Evolutionary conservation across 805 yeast genomes (phyloP).

Genomic region (Scheffersomyces coipomensis): DNA sequence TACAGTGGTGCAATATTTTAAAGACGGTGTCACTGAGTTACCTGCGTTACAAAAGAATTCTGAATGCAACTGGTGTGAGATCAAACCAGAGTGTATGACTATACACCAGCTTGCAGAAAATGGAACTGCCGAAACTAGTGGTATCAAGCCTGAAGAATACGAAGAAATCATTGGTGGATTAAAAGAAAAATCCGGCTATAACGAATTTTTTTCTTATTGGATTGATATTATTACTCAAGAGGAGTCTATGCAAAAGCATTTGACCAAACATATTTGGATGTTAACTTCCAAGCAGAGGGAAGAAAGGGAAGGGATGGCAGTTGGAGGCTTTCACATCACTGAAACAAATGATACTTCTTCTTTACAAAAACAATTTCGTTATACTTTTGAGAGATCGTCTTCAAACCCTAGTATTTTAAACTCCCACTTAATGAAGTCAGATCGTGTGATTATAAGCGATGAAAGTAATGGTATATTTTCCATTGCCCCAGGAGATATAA

Average conservation of each 20-base stretch:
- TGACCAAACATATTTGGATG: slow-evolving; percentile 70
- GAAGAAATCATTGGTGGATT: slow-evolving; percentile 52
- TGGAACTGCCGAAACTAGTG: slow-evolving; percentile 56
- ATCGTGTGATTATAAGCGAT: slow-evolving; percentile 73
- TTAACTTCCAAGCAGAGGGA: slow-evolving; percentile 61
- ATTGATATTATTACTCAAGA: slow-evolving; percentile 71
- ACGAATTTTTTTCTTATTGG: slow-evolving; percentile 69
- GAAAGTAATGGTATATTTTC: slow-evolving; percentile 79
- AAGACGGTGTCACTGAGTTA: slow-evolving; percentile 46
- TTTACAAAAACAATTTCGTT: slow-evolving; percentile 32
- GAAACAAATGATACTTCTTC: slow-evolving; percentile 8
- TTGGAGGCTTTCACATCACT: slow-evolving; percentile 39
- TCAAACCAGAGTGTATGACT: slow-evolving; percentile 61
- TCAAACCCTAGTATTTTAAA: slow-evolving; percentile 15
- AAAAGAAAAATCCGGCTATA: slow-evolving; percentile 33
- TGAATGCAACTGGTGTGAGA: slow-evolving; percentile 61
- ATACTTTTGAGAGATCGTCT: slow-evolving; percentile 46
- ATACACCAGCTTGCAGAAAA: slow-evolving; percentile 56
- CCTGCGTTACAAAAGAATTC: slow-evolving; percentile 56
- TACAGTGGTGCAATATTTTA: slow-evolving; percentile 57
- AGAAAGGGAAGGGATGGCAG: slow-evolving; percentile 52
- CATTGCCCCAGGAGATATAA: slow-evolving; percentile 61
- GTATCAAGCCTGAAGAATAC: slow-evolving; percentile 49
- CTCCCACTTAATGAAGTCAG: slow-evolving; percentile 56
- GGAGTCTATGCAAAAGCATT: slow-evolving; percentile 53